Conservation (phyloP, 192 early-diverging fungal species). For the Glomus cerebriforme region DNA sequence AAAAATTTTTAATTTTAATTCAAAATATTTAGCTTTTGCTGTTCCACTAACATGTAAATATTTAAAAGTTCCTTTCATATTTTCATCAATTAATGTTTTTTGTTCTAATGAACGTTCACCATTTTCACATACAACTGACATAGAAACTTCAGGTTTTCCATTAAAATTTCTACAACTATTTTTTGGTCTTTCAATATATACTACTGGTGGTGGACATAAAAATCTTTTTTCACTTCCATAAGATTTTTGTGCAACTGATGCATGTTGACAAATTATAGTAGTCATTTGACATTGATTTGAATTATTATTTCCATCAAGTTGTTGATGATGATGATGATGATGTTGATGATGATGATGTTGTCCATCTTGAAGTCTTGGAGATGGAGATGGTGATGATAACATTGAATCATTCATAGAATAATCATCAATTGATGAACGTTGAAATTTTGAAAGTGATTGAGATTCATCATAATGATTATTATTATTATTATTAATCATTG, state of each 20-base stretch:
- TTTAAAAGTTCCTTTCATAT: constrained; percentile 66
- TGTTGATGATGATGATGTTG: constrained; percentile 32
- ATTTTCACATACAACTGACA: constrained; percentile 63
- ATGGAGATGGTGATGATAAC: background rate
- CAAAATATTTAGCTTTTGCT: constrained; percentile 79
- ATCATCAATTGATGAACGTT: constrained; percentile 48
- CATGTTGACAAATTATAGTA: constrained; percentile 82
- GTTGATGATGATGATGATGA: constrained; percentile 10
- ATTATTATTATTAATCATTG: constrained; percentile 36
- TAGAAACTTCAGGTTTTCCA: constrained; percentile 58
- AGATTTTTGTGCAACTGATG: constrained; percentile 89
- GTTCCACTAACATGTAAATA: constrained; percentile 78
- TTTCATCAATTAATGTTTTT: constrained; percentile 53
- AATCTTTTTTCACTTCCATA: constrained; percentile 92
- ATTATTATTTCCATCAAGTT: constrained; percentile 27
- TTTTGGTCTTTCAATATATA: constrained; percentile 55
- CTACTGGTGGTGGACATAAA: constrained; percentile 75
- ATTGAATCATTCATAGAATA: constrained; percentile 25
- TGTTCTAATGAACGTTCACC: constrained; percentile 50
- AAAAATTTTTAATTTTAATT: constrained; percentile 65
- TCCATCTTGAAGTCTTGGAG: background rate
- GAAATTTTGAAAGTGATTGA: constrained; percentile 48
- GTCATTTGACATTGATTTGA: constrained; percentile 49
- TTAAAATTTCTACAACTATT: constrained; percentile 41
- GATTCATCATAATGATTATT: constrained; percentile 42